Conservation (phyloP, 495 filamentous ascomycete genomes). For the Pseudomonodictys pantanalensis region DNA sequence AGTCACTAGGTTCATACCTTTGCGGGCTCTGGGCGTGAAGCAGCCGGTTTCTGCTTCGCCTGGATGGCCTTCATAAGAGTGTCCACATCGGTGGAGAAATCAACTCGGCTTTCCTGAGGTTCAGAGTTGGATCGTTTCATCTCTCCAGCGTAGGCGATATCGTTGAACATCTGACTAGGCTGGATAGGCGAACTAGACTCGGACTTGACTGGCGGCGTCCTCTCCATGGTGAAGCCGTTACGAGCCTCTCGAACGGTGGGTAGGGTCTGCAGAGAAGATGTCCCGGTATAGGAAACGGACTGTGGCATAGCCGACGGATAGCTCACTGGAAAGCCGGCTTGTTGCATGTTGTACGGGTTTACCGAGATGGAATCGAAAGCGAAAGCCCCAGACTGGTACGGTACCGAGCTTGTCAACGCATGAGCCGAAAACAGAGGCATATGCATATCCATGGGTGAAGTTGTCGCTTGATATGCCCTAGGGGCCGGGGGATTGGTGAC, state of each 20-base stretch:
- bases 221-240: slow-evolving; percentile 22
- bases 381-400: slow-evolving; percentile 34
- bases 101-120: slow-evolving; percentile 36
- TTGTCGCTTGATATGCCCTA: slow-evolving; percentile 27
- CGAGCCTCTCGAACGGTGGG: slow-evolving; percentile 21
- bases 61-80: slow-evolving; percentile 92
- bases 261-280: slow-evolving; percentile 15
- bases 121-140: slow-evolving; percentile 13
- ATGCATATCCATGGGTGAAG: slow-evolving; percentile 32
- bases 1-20: slow-evolving; percentile 13
- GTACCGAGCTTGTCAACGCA: slow-evolving; percentile 27
- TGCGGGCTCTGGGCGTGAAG: slow-evolving; percentile 37
- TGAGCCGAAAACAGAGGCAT: slow-evolving; percentile 33
- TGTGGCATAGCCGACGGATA: slow-evolving; percentile 24
- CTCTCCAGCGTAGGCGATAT: slow-evolving; percentile 20
- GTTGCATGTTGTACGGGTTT: slow-evolving; percentile 35
- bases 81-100: slow-evolving; percentile 81
- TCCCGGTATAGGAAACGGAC: slow-evolving; percentile 19
- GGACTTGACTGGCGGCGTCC: slow-evolving; percentile 38
- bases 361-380: slow-evolving; percentile 33
- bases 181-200: slow-evolving; percentile 39
- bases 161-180: slow-evolving; percentile 34
- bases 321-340: slow-evolving; percentile 21
- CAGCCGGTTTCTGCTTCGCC: slow-evolving; percentile 53
- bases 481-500: slow-evolving; percentile 21